Evolutionary conservation across 371 early-diverging fungal genomes (phyloP).

Genomic region (Mucor irregularis): DNA sequence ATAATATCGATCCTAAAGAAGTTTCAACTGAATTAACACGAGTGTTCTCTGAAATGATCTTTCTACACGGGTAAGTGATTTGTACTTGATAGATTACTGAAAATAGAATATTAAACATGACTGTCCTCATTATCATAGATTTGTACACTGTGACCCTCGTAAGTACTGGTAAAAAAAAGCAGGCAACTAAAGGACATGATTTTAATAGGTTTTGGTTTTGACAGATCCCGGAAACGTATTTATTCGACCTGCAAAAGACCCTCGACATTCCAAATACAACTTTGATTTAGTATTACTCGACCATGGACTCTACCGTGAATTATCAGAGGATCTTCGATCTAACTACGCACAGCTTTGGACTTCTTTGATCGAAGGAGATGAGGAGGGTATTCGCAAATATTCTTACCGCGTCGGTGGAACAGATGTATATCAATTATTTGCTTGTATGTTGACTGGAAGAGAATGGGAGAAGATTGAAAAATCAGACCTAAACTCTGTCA

Average conservation of each 20-base stretch:
- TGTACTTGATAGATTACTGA: too few relatives aligned
- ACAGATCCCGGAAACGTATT: conserved; percentile 72
- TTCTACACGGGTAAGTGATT: conserved; percentile 67
- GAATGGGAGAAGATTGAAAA: conserved; percentile 71
- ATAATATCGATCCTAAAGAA: conserved; percentile 69
- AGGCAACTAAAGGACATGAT: too few relatives aligned
- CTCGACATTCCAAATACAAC: conserved; percentile 59
- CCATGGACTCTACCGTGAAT: conserved; percentile 90
- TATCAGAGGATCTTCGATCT: conserved; percentile 74
- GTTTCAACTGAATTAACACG: conserved; percentile 77
- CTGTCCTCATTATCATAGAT: conserved; percentile 24
- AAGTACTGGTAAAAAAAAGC: conserved; percentile 22
- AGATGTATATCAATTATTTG: conserved; percentile 79
- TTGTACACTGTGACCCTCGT: conserved; percentile 82
- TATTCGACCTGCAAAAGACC: conserved; percentile 61
- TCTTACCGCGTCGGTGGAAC: conserved; percentile 57
- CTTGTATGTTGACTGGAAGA: conserved; percentile 85
- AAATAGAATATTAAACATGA: neutral
- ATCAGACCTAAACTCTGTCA: conserved; percentile 30
- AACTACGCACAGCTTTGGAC: conserved; percentile 90
- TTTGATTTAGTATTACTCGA: conserved; percentile 91
- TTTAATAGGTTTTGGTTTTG: too few relatives aligned
- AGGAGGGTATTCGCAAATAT: conserved; percentile 60
- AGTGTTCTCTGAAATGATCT: conserved; percentile 92
- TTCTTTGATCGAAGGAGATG: conserved; percentile 78